Evolutionary conservation across 129 eudicot species (phyloP), one percentile per base, ranked within the genome.

Genomic region (Rutidosis leptorrhynchoides): DNA sequence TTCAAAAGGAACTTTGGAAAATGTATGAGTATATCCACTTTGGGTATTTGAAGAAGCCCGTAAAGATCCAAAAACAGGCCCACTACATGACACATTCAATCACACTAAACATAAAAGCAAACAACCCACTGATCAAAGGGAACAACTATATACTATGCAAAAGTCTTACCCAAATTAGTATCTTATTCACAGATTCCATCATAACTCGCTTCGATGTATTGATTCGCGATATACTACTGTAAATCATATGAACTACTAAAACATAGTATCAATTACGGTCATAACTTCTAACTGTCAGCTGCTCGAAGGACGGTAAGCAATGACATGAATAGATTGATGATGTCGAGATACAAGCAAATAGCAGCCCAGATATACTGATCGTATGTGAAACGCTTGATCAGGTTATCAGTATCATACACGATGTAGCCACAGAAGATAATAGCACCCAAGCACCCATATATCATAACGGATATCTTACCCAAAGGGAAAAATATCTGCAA

Each of bases 281-380:
- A 17, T 30, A 7, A 12, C 37, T 46, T 20, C 78, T 78, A 86
- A n/a, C 65, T 72, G 11, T 87, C 90, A 40, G 78, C 89, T 35
- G 87, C 90, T 61, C 83, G 79, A 66, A 84, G 70, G n/a, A 84
- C 9, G 1, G 77, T 77, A 35, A 88, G 16, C 73, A 88, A 69
- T 1, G 88, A 43, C 16, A 80, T 54, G 83, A 88, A 88, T 48
- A 88, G 86, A 51, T 84, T 84, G 77, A 88, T 66, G 67, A 88
- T 66, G 45, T 88, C 91, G 8, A 88, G 76, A 56, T 84, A 88
- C 32, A 88, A 55, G 0, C 84, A 49, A 1, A 88, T 78, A 2
- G 96, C 84, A 62, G 96, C 91, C 91, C 91, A 88, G 2, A 88
- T 88, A 82, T 82, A 84, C 51, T 88, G 78, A 16, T 88, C 96